phyloP scores from a whole-genome alignment of 129 eudicot genomes.

The Silybum marianum region DNA sequence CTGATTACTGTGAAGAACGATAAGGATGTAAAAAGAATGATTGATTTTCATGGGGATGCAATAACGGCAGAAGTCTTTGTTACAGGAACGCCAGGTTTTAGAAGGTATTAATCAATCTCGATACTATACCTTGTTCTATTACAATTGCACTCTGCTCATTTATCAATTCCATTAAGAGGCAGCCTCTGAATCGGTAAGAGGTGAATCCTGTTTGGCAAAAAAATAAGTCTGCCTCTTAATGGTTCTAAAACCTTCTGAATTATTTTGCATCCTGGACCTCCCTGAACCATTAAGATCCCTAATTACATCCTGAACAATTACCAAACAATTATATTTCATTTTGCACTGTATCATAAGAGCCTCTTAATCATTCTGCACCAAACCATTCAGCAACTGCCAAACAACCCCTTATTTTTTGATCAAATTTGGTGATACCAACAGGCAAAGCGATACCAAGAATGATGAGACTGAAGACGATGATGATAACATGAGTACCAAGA shows the following conservation, averaged over 20 bases:
- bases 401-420: background rate
- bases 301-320: no score
- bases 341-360: no score
- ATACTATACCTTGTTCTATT: background rate
- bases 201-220: no score
- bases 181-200: no score
- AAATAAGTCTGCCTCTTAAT: no score
- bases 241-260: no score
- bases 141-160: background rate
- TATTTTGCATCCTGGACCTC: no score
- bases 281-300: no score
- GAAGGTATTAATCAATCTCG: slow-evolving; percentile 40
- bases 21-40: slow-evolving; percentile 76
- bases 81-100: slow-evolving; percentile 61
- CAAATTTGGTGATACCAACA: slow-evolving; percentile 38
- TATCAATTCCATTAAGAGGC: no score
- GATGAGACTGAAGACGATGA: slow-evolving; percentile 47
- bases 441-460: slow-evolving; percentile 43
- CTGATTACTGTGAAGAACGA: slow-evolving; percentile 73
- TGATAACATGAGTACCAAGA: slow-evolving; percentile 29
- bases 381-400: no score
- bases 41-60: slow-evolving; percentile 72
- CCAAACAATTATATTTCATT: no score
- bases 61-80: slow-evolving; percentile 76
- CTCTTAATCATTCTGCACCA: no score